phyloP scores from a whole-genome alignment of 164 flowering plant species.

The Tetrastigma voinierianum region DNA sequence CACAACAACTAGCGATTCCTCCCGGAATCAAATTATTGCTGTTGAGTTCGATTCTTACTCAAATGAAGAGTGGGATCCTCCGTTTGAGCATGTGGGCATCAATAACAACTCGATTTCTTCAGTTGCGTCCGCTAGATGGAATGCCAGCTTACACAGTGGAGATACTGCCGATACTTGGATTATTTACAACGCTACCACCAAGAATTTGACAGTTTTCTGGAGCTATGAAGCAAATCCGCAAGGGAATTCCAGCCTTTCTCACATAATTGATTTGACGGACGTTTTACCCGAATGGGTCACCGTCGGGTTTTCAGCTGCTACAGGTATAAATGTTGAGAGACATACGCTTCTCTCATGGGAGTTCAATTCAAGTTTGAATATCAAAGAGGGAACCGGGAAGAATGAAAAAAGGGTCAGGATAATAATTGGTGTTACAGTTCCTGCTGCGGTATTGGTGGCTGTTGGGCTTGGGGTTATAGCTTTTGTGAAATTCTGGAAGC shows the following conservation, averaged over 20 bases:
- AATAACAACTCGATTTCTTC: constrained; percentile 18
- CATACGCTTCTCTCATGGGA: constrained; percentile 29
- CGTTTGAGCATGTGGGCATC: constrained; percentile 18
- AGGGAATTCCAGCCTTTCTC: constrained; percentile 32
- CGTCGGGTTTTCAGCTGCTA: constrained; percentile 32
- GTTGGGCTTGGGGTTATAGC: constrained; percentile 1
- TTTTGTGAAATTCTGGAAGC: not conserved
- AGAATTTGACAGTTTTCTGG: constrained; percentile 25
- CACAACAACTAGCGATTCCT: not conserved
- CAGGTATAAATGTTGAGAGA: constrained; percentile 12
- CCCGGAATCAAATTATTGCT: not conserved
- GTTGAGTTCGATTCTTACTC: constrained; percentile 5
- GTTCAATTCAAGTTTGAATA: constrained; percentile 33
- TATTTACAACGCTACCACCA: constrained; percentile 20
- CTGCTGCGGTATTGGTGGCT: constrained; percentile 10
- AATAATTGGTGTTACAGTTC: constrained; percentile 16
- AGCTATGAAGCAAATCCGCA: constrained; percentile 2
- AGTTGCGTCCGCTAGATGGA: constrained; percentile 16
- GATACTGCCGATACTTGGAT: constrained; percentile 19
- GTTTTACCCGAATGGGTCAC: constrained; percentile 41
- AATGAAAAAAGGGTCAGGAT: not conserved
- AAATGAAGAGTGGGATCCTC: constrained; percentile 7
- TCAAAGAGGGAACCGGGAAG: not conserved
- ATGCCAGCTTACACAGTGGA: constrained; percentile 17
- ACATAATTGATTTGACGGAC: constrained; percentile 26